phyloP scores from a whole-genome alignment of 148 eudicot species.

The Persicaria tinctoria region DNA sequence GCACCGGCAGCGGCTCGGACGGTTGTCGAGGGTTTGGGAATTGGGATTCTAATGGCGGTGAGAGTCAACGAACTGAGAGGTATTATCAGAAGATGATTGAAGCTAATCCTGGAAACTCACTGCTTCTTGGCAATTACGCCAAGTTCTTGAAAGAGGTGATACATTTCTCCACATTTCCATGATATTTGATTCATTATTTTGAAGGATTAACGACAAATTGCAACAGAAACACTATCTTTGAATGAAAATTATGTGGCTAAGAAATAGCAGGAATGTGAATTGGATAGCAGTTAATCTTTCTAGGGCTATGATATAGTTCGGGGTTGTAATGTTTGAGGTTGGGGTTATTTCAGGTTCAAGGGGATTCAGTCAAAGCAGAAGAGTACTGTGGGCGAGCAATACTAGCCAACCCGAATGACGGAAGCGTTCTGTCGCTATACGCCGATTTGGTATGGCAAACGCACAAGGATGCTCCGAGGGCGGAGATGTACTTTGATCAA shows the following conservation, averaged over 20 bases:
- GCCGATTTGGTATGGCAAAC: conserved; percentile 51
- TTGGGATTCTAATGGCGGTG: conserved; percentile 14
- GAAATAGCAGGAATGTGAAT: too few species aligned
- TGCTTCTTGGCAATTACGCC: conserved; percentile 48
- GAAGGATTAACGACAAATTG: too few species aligned
- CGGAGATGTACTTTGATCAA: conserved; percentile 42
- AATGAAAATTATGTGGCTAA: too few species aligned
- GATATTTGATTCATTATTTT: background rate
- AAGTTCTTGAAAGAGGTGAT: conserved; percentile 52
- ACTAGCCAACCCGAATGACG: conserved; percentile 41
- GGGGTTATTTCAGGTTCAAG: conserved; percentile 31
- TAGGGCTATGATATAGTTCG: background rate
- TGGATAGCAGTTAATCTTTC: too few species aligned
- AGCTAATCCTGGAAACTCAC: conserved; percentile 57
- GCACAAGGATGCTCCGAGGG: conserved; percentile 36
- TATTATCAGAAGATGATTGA: conserved; percentile 51
- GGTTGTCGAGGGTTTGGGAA: conserved; percentile 23
- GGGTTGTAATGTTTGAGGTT: conserved; percentile 13
- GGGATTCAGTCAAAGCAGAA: conserved; percentile 47
- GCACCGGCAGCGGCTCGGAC: conserved; percentile 17
- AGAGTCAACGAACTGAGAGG: conserved; percentile 23
- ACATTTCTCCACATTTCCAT: background rate
- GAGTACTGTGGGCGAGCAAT: conserved; percentile 59
- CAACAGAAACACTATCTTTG: too few species aligned
- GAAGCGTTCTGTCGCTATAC: conserved; percentile 34